Percentiles rank a stretch among this genome's conserved stretches.
Conservation (phyloP, 805 yeast genomes). For the Pichia heedii region DNA sequence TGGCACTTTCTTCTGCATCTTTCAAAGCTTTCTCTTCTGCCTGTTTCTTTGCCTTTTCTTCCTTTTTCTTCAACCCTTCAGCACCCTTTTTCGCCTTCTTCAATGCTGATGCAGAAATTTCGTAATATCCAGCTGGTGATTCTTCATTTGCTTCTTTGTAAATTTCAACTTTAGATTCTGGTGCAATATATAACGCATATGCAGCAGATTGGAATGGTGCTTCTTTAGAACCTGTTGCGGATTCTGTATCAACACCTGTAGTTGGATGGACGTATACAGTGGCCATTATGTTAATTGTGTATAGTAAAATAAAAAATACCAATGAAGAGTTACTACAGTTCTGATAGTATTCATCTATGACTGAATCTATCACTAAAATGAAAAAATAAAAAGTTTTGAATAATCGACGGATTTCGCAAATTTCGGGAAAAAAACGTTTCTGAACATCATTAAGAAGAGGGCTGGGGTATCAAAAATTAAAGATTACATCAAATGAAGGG, state of each 20-base stretch:
- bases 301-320: neutral
- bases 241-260: slow-evolving; percentile 55
- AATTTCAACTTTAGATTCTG: slow-evolving; percentile 45
- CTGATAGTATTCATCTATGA: too few relatives aligned
- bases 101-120: slow-evolving; percentile 81
- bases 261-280: slow-evolving; percentile 53
- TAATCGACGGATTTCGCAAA: too few relatives aligned
- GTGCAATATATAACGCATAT: slow-evolving; percentile 53
- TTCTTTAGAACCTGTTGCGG: slow-evolving; percentile 53
- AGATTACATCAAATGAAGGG: too few relatives aligned
- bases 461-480: too few relatives aligned
- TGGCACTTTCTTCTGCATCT: slow-evolving; percentile 64
- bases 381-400: too few relatives aligned
- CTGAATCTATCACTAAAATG: too few relatives aligned
- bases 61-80: slow-evolving; percentile 80
- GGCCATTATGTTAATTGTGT: slow-evolving; percentile 1
- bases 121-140: slow-evolving; percentile 50
- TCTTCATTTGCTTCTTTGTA: slow-evolving; percentile 44
- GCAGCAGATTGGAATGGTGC: slow-evolving; percentile 79
- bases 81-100: slow-evolving; percentile 96
- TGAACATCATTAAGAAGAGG: too few relatives aligned
- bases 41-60: slow-evolving; percentile 54
- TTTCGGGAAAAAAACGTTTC: too few relatives aligned
- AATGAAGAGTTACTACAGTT: too few relatives aligned
- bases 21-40: slow-evolving; percentile 44